Percentiles rank a stretch among this genome's conserved stretches.
These are phyloP conservation scores for Chlorociboria aeruginascens DNA, from an alignment of 495 filamentous ascomycete genomes.

Conservation along the genomic window DNA sequence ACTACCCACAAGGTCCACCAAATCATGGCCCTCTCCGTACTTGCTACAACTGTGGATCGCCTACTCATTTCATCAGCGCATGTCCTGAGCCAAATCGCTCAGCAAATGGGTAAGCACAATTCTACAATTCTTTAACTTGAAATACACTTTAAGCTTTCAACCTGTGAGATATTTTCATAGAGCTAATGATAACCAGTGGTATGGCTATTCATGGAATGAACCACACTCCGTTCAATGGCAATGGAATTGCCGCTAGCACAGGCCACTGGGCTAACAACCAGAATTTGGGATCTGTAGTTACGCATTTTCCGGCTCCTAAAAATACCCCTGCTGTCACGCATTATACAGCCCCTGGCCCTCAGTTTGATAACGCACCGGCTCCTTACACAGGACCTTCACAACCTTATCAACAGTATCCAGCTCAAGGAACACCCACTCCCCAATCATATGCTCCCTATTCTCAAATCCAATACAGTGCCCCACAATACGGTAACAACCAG, in stretches of 20 bases:
- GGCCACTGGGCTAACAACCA: neutral
- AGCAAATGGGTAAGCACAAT: constrained; percentile 46
- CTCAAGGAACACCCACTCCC: constrained; percentile 14
- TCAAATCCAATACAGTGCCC: constrained; percentile 19
- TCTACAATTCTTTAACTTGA: neutral
- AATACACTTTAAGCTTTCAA: neutral
- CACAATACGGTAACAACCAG: constrained; percentile 11
- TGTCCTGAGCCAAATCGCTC: constrained; percentile 37
- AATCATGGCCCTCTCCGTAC: constrained; percentile 19
- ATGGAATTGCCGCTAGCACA: neutral
- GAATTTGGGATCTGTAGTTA: neutral
- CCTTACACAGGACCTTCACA: neutral
- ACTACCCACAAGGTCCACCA: constrained; percentile 25
- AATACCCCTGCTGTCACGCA: constrained; percentile 2
- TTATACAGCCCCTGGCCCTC: neutral
- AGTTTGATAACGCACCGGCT: neutral
- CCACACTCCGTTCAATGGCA: neutral
- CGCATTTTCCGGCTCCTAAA: neutral
- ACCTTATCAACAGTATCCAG: constrained; percentile 10
- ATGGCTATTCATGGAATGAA: neutral
- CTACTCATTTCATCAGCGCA: constrained; percentile 35
- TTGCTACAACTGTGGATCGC: constrained; percentile 40
- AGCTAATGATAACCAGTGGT: constrained; percentile 1
- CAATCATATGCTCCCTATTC: constrained; percentile 21
- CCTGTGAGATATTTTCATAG: neutral